Conservation (phyloP, 2,329 filamentous ascomycete species). For the Coniella lustricola region DNA sequence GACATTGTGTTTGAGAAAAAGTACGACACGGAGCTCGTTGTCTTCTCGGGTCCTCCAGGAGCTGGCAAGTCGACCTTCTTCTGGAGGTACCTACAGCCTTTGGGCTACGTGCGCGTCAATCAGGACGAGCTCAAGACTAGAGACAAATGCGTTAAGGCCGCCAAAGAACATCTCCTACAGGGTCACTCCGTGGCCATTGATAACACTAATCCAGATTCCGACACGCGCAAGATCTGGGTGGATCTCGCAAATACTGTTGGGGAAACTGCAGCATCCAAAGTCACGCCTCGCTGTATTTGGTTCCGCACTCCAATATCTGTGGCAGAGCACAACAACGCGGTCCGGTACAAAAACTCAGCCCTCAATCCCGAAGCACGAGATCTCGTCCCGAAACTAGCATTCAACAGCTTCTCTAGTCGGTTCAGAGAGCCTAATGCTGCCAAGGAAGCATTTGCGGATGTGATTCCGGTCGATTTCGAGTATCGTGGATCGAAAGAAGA, state of each 20-base stretch:
- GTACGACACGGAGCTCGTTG: slow-evolving; percentile 64
- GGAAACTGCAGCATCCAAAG: slow-evolving; percentile 41
- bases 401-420: slow-evolving; percentile 64
- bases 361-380: slow-evolving; percentile 78
- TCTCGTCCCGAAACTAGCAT: slow-evolving; percentile 71
- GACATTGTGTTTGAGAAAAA: slow-evolving; percentile 49
- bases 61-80: slow-evolving; percentile 91
- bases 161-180: slow-evolving; percentile 55
- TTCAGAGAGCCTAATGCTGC: slow-evolving; percentile 61
- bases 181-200: slow-evolving; percentile 73
- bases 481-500: slow-evolving; percentile 66
- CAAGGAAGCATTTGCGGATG: slow-evolving; percentile 77
- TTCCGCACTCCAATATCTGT: slow-evolving; percentile 68
- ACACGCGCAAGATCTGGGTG: slow-evolving; percentile 73
- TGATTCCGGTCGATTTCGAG: slow-evolving; percentile 67
- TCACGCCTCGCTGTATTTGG: slow-evolving; percentile 78
- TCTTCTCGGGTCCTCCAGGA: slow-evolving; percentile 84
- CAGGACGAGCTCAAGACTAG: slow-evolving; percentile 75
- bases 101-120: slow-evolving; percentile 80
- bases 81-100: slow-evolving; percentile 66
- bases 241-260: slow-evolving; percentile 50
- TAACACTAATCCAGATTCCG: slow-evolving; percentile 86
- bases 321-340: slow-evolving; percentile 79
- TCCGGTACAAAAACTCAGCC: slow-evolving; percentile 62
- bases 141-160: slow-evolving; percentile 65